Evolutionary conservation across 306 rosid genomes (phyloP).

Genomic region (Ochetophila trinervis): DNA sequence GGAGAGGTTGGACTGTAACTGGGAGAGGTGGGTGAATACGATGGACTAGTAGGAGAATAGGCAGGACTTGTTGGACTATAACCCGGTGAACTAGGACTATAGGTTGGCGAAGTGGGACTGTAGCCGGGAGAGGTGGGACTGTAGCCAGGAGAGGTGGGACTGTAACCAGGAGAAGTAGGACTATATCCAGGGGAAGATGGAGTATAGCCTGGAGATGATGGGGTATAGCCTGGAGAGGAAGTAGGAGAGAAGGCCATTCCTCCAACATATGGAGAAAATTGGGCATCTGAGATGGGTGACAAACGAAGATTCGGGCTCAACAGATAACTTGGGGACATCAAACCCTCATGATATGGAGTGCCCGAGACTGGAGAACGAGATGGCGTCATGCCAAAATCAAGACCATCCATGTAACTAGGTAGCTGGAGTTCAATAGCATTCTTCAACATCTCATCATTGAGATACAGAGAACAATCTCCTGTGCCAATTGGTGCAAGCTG

Average conservation of each 20-base stretch:
- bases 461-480: constrained; percentile 77
- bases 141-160: constrained; percentile 92
- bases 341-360: constrained; percentile 90
- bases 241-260: constrained; percentile 96
- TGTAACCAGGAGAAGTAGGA: constrained; percentile 91
- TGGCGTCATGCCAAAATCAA: constrained; percentile 98
- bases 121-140: constrained; percentile 96
- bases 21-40: constrained; percentile 85
- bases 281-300: constrained; percentile 88
- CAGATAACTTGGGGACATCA: constrained; percentile 95
- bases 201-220: constrained; percentile 92
- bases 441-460: constrained; percentile 94
- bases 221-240: constrained; percentile 93
- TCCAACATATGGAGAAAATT: constrained; percentile 95
- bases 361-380: constrained; percentile 86
- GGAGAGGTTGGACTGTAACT: constrained; percentile 84
- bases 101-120: constrained; percentile 93
- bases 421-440: constrained; percentile 97
- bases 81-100: constrained; percentile 96
- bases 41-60: constrained; percentile 94
- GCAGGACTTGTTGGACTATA: constrained; percentile 98
- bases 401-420: constrained; percentile 95
- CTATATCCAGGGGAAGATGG: constrained; percentile 98
- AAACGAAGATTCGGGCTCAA: constrained; percentile 85
- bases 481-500: constrained; percentile 98